A percentile compares a stretch with the other conserved stretches of the same genome.
phyloP scores from a whole-genome alignment of 345 rosid species.

The Gossypium australe region DNA sequence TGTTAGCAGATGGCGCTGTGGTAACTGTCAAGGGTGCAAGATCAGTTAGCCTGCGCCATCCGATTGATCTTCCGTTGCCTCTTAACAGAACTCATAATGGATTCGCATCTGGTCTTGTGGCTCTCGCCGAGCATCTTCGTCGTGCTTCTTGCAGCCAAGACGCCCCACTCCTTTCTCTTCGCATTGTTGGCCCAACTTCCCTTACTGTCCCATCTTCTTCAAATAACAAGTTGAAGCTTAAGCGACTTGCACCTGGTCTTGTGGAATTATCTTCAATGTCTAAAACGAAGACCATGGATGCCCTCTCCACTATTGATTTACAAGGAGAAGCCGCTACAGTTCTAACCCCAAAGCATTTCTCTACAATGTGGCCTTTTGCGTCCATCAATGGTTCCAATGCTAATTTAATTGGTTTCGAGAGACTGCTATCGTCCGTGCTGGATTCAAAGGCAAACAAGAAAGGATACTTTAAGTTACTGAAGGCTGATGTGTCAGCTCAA shows the following conservation, averaged over 20 bases:
- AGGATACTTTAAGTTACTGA: conserved; percentile 71
- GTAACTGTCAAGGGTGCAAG: conserved; percentile 92
- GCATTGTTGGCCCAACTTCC: conserved; percentile 85
- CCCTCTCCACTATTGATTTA: conserved; percentile 28
- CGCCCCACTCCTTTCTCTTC: conserved; percentile 65
- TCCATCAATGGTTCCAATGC: conserved; percentile 74
- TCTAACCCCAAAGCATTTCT: conserved; percentile 63
- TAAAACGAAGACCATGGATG: conserved; percentile 25
- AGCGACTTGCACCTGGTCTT: conserved; percentile 9
- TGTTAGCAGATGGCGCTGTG: conserved; percentile 84
- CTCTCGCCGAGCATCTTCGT: conserved; percentile 76
- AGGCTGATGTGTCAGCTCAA: conserved; percentile 57
- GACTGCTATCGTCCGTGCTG: conserved; percentile 61
- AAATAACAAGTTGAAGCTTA: conserved; percentile 44
- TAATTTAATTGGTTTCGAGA: conserved; percentile 73
- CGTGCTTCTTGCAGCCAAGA: conserved; percentile 39
- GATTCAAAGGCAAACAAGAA: conserved; percentile 62
- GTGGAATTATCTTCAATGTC: not conserved
- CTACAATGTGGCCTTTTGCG: conserved; percentile 86
- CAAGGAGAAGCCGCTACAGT: conserved; percentile 39
- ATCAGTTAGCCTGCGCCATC: conserved; percentile 88
- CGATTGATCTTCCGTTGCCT: conserved; percentile 77
- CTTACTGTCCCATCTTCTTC: conserved; percentile 40
- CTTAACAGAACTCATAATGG: conserved; percentile 51
- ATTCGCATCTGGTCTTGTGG: conserved; percentile 81